These are phyloP conservation scores for Ajuga reptans DNA, from an alignment of 305 asterid genomes.

Conservation along the genomic window DNA sequence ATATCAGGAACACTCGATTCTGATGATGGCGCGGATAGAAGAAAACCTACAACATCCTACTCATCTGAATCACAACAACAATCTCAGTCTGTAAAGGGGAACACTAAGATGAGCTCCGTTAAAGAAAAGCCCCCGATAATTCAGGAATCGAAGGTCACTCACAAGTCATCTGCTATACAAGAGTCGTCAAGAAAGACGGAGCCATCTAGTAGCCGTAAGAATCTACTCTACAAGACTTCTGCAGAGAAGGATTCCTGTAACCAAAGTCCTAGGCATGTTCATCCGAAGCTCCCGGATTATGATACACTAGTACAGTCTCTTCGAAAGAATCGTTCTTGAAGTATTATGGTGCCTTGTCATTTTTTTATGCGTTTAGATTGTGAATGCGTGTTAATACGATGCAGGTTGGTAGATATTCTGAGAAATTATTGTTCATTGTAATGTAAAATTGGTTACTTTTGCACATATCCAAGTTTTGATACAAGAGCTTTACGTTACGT, in stretches of 20 bases:
- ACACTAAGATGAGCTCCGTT: slow-evolving; percentile 14
- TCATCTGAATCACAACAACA: slow-evolving; percentile 23
- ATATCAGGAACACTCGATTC: slow-evolving; percentile 25
- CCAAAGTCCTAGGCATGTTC: slow-evolving; percentile 65
- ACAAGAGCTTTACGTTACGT: too few relatives aligned
- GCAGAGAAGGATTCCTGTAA: slow-evolving; percentile 32
- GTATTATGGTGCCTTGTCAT: neutral
- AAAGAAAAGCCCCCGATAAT: slow-evolving; percentile 12
- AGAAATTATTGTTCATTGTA: too few relatives aligned
- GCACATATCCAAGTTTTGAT: too few relatives aligned
- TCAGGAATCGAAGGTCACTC: slow-evolving; percentile 24
- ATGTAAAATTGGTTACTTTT: too few relatives aligned
- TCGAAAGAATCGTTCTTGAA: slow-evolving; percentile 40
- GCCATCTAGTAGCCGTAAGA: slow-evolving; percentile 20
- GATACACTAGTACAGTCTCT: slow-evolving; percentile 46
- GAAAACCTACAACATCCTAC: slow-evolving; percentile 11
- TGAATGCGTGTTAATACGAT: neutral
- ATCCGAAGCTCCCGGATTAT: slow-evolving; percentile 84
- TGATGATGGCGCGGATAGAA: slow-evolving; percentile 28
- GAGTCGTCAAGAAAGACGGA: slow-evolving; percentile 18
- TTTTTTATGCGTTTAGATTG: neutral
- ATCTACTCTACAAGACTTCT: slow-evolving; percentile 23
- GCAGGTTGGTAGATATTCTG: neutral
- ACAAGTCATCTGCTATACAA: slow-evolving; percentile 12
- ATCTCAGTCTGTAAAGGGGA: slow-evolving; percentile 14